Base-by-base conservation (phyloP, 768 basidiomycete species). In the Hypsizygus marmoreus region DNA sequence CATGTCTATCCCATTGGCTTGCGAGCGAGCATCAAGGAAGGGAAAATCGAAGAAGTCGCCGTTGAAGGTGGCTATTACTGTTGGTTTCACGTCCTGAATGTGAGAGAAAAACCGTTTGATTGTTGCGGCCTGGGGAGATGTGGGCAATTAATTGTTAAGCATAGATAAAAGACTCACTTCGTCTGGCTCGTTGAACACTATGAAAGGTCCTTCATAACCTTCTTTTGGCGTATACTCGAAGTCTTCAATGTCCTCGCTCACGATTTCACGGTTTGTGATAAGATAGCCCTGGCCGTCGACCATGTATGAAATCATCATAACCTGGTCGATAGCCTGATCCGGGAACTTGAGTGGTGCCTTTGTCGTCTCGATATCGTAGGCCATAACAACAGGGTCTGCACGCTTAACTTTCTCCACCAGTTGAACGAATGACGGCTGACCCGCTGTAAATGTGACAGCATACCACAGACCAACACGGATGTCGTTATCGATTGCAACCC, bases 281-380 rank as follows among this genome's bases (percentile, higher is more conserved):
- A 99, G 80, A 62, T 89, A 99, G 0, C 97, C 97, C 65, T 95
- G 91, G 0, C 94, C 95, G 62, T 99, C 97, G 13, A 99, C 75
- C 95, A 99, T 98, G 69, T 98, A 99, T 33, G 97, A 99, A 53
- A 99, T 98, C 97, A 99, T 99, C 95, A 99, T 99, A 58, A 99
- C 93, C 63, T 97, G 95, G 71, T 98, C 97, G 19, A 91, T 86
- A 6, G 83, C 80, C 56, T 94, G 88, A 70, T 98, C 97, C 1
- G 97, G 95, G 62, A 98, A 98, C 67, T 98, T 98, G 58, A 98
- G 82, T n/a, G 97, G 95, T n/a, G 91, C 88, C 70, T 99, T 99
- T 1, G 95, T 95, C 13, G 92, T 95, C 67, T 99, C 97, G 61
- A 99, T 99, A 82, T 98, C 97, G 65, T 77, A 99, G 0, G 97